A percentile compares a stretch with the other conserved stretches of the same genome.
These are phyloP conservation scores for Agastache rugosa DNA, from an alignment of 257 asterid genomes.

Conservation along the genomic window DNA sequence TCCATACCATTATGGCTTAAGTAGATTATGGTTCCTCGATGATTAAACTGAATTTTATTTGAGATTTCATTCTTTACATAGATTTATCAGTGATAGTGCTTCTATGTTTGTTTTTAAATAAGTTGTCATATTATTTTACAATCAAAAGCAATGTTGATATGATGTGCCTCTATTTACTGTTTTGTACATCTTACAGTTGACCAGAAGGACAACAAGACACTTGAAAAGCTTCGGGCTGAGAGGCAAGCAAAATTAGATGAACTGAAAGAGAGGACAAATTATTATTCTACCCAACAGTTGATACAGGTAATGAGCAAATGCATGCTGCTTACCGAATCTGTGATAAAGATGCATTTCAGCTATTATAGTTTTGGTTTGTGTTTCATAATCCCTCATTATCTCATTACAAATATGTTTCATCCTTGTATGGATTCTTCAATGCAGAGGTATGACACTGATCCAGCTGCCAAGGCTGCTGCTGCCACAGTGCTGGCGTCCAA, in stretches of 20 bases:
- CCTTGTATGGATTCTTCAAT: conserved; percentile 37
- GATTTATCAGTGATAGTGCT: background rate
- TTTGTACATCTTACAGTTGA: conserved; percentile 53
- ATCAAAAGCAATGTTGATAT: conserved; percentile 1
- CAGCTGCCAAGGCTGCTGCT: conserved; percentile 90
- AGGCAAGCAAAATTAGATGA: conserved; percentile 89
- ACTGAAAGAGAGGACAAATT: conserved; percentile 89
- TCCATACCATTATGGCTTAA: background rate
- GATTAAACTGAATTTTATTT: background rate
- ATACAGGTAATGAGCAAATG: conserved; percentile 66
- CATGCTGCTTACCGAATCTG: background rate
- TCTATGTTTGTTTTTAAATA: background rate
- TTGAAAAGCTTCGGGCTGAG: conserved; percentile 83
- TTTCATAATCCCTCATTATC: background rate
- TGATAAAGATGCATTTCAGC: conserved; percentile 1
- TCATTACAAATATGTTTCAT: conserved; percentile 28
- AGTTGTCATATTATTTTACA: background rate
- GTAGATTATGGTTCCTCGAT: background rate
- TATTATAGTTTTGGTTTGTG: background rate
- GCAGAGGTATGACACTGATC: conserved; percentile 86
- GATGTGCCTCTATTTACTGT: conserved; percentile 23
- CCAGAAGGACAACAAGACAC: conserved; percentile 71
- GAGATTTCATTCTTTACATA: background rate
- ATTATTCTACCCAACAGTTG: conserved; percentile 82
- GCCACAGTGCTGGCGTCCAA: conserved; percentile 82